Base-by-base conservation (phyloP, 331 rosid species). In the Ulmus americana region DNA sequence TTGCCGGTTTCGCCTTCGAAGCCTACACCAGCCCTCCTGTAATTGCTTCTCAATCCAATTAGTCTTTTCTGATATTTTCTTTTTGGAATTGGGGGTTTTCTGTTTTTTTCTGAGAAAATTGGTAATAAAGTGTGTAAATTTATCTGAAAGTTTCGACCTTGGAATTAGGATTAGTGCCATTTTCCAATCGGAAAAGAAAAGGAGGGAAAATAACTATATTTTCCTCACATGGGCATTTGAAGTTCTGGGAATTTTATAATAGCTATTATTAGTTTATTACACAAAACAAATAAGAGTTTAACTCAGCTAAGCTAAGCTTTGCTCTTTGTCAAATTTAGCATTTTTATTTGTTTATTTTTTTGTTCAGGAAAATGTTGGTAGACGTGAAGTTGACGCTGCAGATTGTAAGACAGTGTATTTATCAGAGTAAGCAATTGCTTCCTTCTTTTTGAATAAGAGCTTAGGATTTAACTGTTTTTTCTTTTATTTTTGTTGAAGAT, bases 1-100 rank as follows among this genome's bases (percentile, higher is more conserved):
- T 92, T 0, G 97, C 97, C 0, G 97, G 96, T 3, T 92, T 92
- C 58, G 94, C 97, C 0, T 92, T 92, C 59, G 97, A 92, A 70
- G 94, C 97, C 44, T 92, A 92, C 65, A 43, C 90, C 35, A 83
- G 71, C 44, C 97, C 97, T 4, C 81, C 95, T 12, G 97, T 91
- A 79, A 69, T 45, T 60, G 18, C 11, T 48, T 51, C 55, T 39
- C 16, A 45, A 41, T 40, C 44, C 2, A 13, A 48, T 20, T 49
- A 38, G 7, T 0, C n/a, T 40, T 9, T 10, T 14, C 14, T 16
- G 14, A 13, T 40, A 45, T 46, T 2, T 43, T 64, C 28, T n/a
- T 38, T 11, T 39, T 61, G 6, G 28, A 28, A 43, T 53, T 50
- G 40, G 54, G 40, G 40, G 48, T 52, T 5, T 10, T 38, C 15